Conservation (phyloP, 2,329 filamentous ascomycete species). For the Truncatella angustata region DNA sequence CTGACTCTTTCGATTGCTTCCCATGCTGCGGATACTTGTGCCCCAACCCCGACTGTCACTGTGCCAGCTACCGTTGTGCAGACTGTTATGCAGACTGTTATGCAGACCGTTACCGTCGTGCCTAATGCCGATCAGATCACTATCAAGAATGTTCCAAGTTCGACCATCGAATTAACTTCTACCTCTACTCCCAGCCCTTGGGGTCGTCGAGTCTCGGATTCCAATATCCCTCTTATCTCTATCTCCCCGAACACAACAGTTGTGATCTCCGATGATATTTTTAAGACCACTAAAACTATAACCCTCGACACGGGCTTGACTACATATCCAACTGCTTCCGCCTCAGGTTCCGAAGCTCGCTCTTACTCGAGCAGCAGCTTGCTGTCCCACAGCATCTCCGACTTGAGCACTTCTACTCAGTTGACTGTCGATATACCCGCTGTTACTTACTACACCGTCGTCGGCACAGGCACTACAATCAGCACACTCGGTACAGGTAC, state of each 20-base stretch:
- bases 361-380: neutral
- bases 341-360: neutral
- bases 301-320: neutral
- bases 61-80: constrained; percentile 2
- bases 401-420: neutral
- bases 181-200: neutral
- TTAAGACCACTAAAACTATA: neutral
- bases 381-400: constrained; percentile 7
- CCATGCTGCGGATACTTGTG: neutral
- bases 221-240: neutral
- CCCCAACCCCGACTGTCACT: constrained; percentile 3
- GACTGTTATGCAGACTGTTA: neutral
- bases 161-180: neutral
- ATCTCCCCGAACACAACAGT: constrained; percentile 1
- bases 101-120: neutral
- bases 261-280: neutral
- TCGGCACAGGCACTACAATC: neutral
- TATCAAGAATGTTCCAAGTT: neutral
- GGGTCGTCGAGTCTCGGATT: neutral
- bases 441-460: neutral
- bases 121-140: neutral
- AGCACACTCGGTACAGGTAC: neutral
- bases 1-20: too few species aligned
- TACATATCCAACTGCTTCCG: neutral
- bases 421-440: too few species aligned